phyloP scores from a whole-genome alignment of 371 early-diverging fungal species.

The Nematocida sp. region DNA sequence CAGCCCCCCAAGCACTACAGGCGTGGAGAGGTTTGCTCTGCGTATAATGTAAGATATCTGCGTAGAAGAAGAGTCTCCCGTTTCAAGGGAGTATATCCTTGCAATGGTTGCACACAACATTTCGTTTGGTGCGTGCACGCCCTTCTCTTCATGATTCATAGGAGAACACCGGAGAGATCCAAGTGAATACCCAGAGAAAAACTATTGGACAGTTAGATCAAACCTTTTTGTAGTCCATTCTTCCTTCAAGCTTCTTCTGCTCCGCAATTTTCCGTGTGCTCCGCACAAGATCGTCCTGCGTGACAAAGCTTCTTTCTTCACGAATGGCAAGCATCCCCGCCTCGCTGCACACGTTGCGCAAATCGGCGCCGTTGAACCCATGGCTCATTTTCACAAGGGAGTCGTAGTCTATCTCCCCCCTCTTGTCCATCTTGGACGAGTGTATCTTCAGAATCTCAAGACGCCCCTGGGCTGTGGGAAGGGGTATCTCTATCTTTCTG shows the following conservation, averaged over 20 bases:
- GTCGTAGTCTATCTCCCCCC: constrained; percentile 84
- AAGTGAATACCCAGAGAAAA: not conserved
- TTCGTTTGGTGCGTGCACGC: constrained; percentile 15
- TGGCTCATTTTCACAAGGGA: constrained; percentile 91
- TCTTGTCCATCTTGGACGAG: constrained; percentile 78
- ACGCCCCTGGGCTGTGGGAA: constrained; percentile 80
- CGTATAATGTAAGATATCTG: constrained; percentile 30
- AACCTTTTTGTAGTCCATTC: constrained; percentile 75
- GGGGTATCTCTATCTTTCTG: constrained; percentile 94
- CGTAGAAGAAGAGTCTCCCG: not conserved
- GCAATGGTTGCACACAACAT: constrained; percentile 23
- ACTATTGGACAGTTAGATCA: constrained; percentile 20
- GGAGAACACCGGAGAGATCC: not conserved
- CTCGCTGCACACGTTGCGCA: constrained; percentile 97
- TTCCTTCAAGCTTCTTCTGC: constrained; percentile 92
- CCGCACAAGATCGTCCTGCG: constrained; percentile 98
- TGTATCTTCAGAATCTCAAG: constrained; percentile 95
- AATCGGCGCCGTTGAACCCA: constrained; percentile 97
- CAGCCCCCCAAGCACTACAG: constrained; percentile 40
- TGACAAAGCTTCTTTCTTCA: constrained; percentile 89
- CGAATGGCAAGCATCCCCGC: constrained; percentile 99
- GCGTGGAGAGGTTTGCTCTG: constrained; percentile 39
- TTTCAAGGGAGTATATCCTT: constrained; percentile 22
- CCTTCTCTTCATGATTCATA: constrained; percentile 25
- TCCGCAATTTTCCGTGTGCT: constrained; percentile 94